phyloP scores from a whole-genome alignment of 441 rosid genomes.

The Codiaeum variegatum region DNA sequence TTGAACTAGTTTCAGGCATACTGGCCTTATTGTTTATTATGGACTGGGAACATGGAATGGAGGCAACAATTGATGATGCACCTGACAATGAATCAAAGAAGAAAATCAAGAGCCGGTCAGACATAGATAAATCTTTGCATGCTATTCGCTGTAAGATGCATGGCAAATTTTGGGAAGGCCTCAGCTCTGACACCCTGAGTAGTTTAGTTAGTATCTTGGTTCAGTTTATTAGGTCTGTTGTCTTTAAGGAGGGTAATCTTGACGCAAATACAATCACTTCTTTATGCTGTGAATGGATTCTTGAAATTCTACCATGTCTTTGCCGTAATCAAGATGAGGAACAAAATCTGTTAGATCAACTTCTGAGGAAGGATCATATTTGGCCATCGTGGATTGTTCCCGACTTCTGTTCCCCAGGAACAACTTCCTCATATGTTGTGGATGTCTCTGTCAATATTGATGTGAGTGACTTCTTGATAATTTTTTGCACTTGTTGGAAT shows the following conservation, averaged over 20 bases:
- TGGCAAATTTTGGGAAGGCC: constrained; percentile 49
- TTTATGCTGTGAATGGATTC: constrained; percentile 64
- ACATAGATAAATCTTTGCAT: constrained; percentile 40
- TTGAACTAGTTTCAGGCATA: constrained; percentile 50
- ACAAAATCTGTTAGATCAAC: constrained; percentile 59
- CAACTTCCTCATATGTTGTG: constrained; percentile 23
- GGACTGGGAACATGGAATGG: constrained; percentile 62
- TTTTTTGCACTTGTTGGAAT: constrained; percentile 6
- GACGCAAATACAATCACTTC: constrained; percentile 39
- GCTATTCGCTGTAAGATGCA: constrained; percentile 41
- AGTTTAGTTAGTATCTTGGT: constrained; percentile 49
- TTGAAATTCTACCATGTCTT: constrained; percentile 56
- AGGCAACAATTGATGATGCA: constrained; percentile 26
- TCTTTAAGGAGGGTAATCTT: constrained; percentile 50
- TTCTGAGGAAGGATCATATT: constrained; percentile 50
- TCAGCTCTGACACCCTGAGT: constrained; percentile 40
- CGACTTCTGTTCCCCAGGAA: constrained; percentile 33
- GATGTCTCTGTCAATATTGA: constrained; percentile 21
- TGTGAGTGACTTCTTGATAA: constrained; percentile 37
- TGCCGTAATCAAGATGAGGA: constrained; percentile 56
- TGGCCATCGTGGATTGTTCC: constrained; percentile 83
- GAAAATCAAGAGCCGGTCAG: constrained; percentile 35
- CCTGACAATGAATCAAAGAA: constrained; percentile 38
- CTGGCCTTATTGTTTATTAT: constrained; percentile 59
- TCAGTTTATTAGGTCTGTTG: constrained; percentile 48